Evolutionary conservation across 2,329 filamentous ascomycete species (phyloP).

Genomic region (Claviceps arundinis): DNA sequence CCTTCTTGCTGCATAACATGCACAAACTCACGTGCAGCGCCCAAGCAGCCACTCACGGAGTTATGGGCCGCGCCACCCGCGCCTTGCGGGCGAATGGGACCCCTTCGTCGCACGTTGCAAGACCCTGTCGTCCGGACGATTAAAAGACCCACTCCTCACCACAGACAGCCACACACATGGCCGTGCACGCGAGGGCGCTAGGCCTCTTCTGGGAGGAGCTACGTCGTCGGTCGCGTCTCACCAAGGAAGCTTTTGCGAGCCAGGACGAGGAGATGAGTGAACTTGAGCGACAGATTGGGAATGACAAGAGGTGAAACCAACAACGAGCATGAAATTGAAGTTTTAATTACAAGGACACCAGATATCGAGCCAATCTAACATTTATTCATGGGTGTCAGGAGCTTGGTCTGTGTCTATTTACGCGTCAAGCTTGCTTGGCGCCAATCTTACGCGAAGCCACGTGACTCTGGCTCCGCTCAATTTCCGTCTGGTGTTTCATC

Average conservation of each 20-base stretch:
- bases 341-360: no score
- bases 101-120: no score
- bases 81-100: neutral
- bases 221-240: slow-evolving; percentile 5
- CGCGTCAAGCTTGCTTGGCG: no score
- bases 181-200: neutral
- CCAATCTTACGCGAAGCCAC: slow-evolving; percentile 2
- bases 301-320: no score
- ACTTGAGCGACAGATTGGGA: neutral
- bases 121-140: slow-evolving; percentile 3
- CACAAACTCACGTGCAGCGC: neutral
- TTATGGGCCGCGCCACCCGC: neutral
- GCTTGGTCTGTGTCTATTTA: no score
- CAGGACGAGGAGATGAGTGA: neutral
- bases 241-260: neutral
- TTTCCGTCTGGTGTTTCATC: no score
- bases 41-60: slow-evolving; percentile 1
- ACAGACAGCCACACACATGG: neutral
- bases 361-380: no score
- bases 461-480: neutral
- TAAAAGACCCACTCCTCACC: neutral
- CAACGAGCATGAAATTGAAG: no score
- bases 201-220: neutral
- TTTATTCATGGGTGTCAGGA: no score
- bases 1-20: neutral